These are phyloP conservation scores for Blastomyces percursus DNA, from an alignment of 2,329 filamentous ascomycete species.

Conservation along the genomic window DNA sequence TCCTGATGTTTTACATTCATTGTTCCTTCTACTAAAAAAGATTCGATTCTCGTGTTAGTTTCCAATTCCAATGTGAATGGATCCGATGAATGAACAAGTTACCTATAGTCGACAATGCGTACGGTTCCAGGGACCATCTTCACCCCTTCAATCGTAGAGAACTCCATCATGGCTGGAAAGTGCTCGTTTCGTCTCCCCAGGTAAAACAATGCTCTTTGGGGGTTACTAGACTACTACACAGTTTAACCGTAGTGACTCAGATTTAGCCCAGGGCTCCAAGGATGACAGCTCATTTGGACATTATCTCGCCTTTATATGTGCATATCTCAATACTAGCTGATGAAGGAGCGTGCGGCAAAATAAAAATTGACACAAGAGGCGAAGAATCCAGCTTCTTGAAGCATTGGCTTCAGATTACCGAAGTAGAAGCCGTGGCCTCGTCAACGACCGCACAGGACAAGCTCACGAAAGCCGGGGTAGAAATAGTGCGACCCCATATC, in stretches of 20 bases:
- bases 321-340: neutral
- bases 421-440: neutral
- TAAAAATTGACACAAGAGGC: neutral
- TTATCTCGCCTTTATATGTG: neutral
- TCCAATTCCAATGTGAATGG: neutral
- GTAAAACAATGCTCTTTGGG: neutral
- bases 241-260: neutral
- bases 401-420: neutral
- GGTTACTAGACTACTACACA: too few relatives aligned
- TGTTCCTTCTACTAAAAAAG: conserved; percentile 11
- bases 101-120: conserved; percentile 14
- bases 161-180: conserved; percentile 7
- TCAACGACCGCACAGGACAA: neutral
- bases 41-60: neutral
- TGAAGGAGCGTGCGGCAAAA: neutral
- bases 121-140: conserved; percentile 14
- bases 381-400: neutral
- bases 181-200: neutral
- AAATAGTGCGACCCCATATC: neutral
- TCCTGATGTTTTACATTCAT: conserved; percentile 13
- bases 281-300: neutral
- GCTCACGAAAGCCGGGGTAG: neutral
- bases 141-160: conserved; percentile 11
- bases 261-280: neutral
- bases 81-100: neutral